Conservation (phyloP, 805 yeast species). For the Naumovozyma baii region DNA sequence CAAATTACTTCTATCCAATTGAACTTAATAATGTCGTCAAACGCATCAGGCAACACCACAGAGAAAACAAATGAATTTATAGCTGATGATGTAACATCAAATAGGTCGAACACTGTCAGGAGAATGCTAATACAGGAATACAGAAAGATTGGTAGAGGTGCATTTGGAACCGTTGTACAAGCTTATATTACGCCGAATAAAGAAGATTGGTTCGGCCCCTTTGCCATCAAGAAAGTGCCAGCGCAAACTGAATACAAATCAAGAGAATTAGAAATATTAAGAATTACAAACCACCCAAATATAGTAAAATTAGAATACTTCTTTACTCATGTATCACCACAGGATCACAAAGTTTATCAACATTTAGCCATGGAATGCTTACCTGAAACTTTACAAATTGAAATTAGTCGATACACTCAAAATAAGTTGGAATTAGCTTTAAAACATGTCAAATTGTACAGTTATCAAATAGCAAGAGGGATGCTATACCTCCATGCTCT, state of each 20-base stretch:
- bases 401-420: conserved; percentile 59
- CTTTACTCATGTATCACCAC: conserved; percentile 55
- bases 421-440: conserved; percentile 55
- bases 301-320: conserved; percentile 60
- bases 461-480: conserved; percentile 73
- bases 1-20: too few species aligned
- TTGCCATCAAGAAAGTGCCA: conserved; percentile 75
- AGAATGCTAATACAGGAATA: conserved; percentile 65
- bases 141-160: conserved; percentile 75
- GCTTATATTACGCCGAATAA: conserved; percentile 43
- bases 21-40: not conserved
- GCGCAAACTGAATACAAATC: conserved; percentile 82
- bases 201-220: conserved; percentile 62
- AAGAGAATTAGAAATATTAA: conserved; percentile 66
- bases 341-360: conserved; percentile 61
- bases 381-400: conserved; percentile 70
- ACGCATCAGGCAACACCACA: not conserved
- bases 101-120: conserved; percentile 40
- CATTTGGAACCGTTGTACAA: conserved; percentile 77
- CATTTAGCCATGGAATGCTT: conserved; percentile 81
- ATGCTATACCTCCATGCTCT: conserved; percentile 75
- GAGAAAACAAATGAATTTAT: conserved; percentile 34
- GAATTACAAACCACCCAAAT: conserved; percentile 72
- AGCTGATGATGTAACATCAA: conserved; percentile 55
- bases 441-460: conserved; percentile 65